These are phyloP conservation scores for Trichophyton schoenleinii DNA, from an alignment of 2,329 filamentous ascomycete genomes.

Conservation along the genomic window DNA sequence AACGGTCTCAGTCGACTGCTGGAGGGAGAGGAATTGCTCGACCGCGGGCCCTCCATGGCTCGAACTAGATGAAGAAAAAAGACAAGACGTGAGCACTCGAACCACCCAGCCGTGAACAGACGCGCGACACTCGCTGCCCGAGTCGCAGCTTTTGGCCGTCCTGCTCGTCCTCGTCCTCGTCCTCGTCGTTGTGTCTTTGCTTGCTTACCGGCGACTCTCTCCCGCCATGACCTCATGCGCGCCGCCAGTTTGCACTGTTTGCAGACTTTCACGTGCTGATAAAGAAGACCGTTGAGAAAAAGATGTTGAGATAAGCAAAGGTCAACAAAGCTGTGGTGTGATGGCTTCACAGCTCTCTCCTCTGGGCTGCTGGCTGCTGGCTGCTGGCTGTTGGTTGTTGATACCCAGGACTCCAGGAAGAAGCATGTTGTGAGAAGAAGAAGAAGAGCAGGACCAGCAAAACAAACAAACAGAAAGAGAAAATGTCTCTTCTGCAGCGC, in stretches of 20 bases:
- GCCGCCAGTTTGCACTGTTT: constrained; percentile 4
- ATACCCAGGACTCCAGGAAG: too few species aligned
- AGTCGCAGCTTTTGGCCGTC: background rate
- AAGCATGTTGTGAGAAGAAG: background rate
- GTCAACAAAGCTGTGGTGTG: background rate
- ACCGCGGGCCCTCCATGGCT: constrained; percentile 6
- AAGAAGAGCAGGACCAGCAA: background rate
- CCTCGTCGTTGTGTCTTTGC: background rate
- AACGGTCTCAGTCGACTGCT: constrained; percentile 60
- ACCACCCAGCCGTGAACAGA: background rate
- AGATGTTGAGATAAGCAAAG: background rate
- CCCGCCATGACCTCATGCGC: background rate
- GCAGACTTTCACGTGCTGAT: background rate
- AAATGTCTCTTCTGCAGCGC: constrained; percentile 7
- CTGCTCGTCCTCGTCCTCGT: too few species aligned
- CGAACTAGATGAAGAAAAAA: too few species aligned
- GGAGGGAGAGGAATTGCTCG: constrained; percentile 6
- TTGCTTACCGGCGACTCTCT: background rate
- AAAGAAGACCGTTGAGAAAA: constrained; percentile 20
- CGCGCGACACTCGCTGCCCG: background rate
- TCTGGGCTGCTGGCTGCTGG: too few species aligned
- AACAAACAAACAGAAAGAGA: background rate
- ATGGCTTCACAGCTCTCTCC: background rate
- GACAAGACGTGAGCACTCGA: background rate
- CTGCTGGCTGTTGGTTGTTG: too few species aligned